These are phyloP conservation scores for Kurtzmaniella quercitrusa DNA, from an alignment of 1,139 yeast genomes.

Conservation along the genomic window DNA sequence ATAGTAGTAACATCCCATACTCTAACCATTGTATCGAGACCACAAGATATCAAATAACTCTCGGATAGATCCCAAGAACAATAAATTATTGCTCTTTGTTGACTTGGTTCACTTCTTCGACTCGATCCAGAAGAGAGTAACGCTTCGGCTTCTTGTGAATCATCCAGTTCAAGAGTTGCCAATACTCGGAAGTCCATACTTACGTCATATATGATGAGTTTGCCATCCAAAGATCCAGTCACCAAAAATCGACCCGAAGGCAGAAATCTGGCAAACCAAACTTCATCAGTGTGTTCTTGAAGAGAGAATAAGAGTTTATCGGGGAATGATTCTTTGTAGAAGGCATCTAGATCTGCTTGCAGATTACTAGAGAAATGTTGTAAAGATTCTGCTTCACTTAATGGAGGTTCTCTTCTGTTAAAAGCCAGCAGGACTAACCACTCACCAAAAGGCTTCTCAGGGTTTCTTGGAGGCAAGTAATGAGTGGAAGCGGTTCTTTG, in stretches of 20 bases:
- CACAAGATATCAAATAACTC: conserved; percentile 60
- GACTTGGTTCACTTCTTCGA: conserved; percentile 13
- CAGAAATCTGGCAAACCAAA: conserved; percentile 79
- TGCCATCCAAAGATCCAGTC: conserved; percentile 70
- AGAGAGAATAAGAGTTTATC: conserved; percentile 35
- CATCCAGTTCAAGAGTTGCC: conserved; percentile 30
- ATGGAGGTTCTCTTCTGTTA: background rate
- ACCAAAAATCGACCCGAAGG: conserved; percentile 74
- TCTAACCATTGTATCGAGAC: conserved; percentile 61
- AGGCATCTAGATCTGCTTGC: conserved; percentile 11
- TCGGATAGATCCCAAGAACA: conserved; percentile 75
- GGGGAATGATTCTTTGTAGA: conserved; percentile 44
- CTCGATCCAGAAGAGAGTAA: conserved; percentile 24
- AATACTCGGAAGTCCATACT: conserved; percentile 45
- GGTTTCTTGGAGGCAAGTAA: conserved; percentile 31
- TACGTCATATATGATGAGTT: conserved; percentile 65
- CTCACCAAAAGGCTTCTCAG: background rate
- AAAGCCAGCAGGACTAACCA: background rate
- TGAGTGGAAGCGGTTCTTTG: conserved; percentile 26
- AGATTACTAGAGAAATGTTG: conserved; percentile 2
- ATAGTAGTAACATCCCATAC: conserved; percentile 53
- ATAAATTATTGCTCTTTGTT: conserved; percentile 57
- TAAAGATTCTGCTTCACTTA: background rate
- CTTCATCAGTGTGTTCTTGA: conserved; percentile 63
- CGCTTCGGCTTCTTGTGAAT: conserved; percentile 24